These are phyloP conservation scores for Colletotrichum tabaci DNA, from an alignment of 2,329 filamentous ascomycete species.

Conservation along the genomic window DNA sequence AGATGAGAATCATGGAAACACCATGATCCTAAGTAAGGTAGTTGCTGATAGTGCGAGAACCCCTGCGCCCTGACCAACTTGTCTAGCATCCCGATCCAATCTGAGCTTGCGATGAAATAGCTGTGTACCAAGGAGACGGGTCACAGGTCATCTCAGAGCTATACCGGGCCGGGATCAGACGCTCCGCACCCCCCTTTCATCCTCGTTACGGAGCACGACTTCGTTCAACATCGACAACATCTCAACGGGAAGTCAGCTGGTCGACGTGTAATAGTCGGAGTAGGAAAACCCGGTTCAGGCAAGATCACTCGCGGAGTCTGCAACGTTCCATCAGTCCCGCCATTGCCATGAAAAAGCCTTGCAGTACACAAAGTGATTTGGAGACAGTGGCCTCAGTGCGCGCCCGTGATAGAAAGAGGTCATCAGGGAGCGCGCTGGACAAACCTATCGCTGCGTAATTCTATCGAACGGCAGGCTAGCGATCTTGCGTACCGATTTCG, in stretches of 20 bases:
- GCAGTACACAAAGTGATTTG: not conserved
- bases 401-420: not conserved
- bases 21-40: too few species aligned
- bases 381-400: not conserved
- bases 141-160: too few species aligned
- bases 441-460: not conserved
- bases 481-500: not conserved
- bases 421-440: not conserved
- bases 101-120: too few species aligned
- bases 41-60: too few species aligned
- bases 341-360: not conserved
- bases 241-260: not conserved
- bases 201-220: too few species aligned
- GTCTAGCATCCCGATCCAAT: too few species aligned
- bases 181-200: too few species aligned
- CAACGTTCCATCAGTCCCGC: not conserved
- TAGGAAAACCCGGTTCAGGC: not conserved
- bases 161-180: too few species aligned
- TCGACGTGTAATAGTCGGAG: not conserved
- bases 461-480: not conserved
- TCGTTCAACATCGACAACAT: too few species aligned
- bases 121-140: too few species aligned
- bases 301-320: not conserved
- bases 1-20: too few species aligned
- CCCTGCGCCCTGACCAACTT: too few species aligned